Conservation (phyloP, 495 filamentous ascomycete genomes). For the Penicillium simplicissimum region DNA sequence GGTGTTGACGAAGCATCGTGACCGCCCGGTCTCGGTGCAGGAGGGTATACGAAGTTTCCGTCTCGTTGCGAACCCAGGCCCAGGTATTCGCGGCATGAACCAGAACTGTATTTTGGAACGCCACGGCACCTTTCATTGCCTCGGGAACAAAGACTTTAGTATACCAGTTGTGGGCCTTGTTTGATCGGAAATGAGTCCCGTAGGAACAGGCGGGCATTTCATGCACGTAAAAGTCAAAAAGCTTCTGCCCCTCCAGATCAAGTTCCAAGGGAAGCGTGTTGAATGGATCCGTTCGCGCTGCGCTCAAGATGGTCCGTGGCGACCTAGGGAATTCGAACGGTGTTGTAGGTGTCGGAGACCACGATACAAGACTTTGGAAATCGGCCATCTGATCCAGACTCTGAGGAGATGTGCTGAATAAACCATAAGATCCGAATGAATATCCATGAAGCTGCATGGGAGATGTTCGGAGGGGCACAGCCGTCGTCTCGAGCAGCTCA, state of each 20-base stretch:
- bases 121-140: conserved; percentile 40
- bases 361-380: conserved; percentile 15
- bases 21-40: conserved; percentile 33
- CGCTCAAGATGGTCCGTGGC: conserved; percentile 37
- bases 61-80: conserved; percentile 39
- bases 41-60: conserved; percentile 30
- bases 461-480: conserved; percentile 10
- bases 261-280: conserved; percentile 37
- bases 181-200: conserved; percentile 34
- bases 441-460: conserved; percentile 2
- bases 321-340: conserved; percentile 25
- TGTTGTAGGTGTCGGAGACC: conserved; percentile 20
- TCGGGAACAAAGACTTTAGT: conserved; percentile 39
- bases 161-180: conserved; percentile 45
- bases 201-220: conserved; percentile 44
- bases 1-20: conserved; percentile 37
- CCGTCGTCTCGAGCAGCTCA: neutral
- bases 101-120: conserved; percentile 42
- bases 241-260: conserved; percentile 29
- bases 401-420: conserved; percentile 4
- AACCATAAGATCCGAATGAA: neutral
- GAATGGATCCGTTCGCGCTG: conserved; percentile 42
- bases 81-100: conserved; percentile 43
- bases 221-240: conserved; percentile 46
- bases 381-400: conserved; percentile 18